Evolutionary conservation across 495 filamentous ascomycete genomes (phyloP).

Genomic region (Daldinia grandis): DNA sequence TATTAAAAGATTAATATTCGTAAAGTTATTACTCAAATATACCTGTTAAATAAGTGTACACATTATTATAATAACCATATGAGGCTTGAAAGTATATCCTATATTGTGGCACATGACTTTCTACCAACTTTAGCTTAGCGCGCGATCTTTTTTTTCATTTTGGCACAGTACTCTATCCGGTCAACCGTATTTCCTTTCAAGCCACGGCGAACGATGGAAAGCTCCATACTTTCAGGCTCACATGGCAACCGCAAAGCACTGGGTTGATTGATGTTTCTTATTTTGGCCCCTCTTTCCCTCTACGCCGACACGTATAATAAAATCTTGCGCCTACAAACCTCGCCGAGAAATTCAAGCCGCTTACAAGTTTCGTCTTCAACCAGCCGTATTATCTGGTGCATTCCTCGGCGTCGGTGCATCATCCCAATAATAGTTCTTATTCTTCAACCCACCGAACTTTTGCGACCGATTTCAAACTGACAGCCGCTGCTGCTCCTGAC

Average conservation of each 20-base stretch:
- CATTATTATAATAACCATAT: too few relatives aligned
- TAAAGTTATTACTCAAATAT: too few relatives aligned
- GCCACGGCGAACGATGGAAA: conserved; percentile 23
- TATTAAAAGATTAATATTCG: too few relatives aligned
- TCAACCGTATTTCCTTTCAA: conserved; percentile 6
- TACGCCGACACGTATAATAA: conserved; percentile 31
- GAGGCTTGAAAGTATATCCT: too few relatives aligned
- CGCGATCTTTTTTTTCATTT: too few relatives aligned
- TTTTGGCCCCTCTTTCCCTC: conserved; percentile 41
- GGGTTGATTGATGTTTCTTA: conserved; percentile 27
- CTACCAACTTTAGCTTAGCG: too few relatives aligned
- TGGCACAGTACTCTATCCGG: too few relatives aligned
- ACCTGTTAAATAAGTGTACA: too few relatives aligned
- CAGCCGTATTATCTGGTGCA: conserved; percentile 7
- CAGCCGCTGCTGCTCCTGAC: conserved; percentile 26
- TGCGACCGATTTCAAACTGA: conserved; percentile 27
- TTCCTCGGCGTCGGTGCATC: conserved; percentile 15
- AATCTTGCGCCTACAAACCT: conserved; percentile 19
- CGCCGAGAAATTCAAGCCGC: background rate
- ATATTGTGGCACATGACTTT: too few relatives aligned
- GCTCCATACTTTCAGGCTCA: conserved; percentile 42
- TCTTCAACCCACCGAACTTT: conserved; percentile 13
- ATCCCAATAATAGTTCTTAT: conserved; percentile 11
- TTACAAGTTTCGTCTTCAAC: background rate
- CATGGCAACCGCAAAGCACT: conserved; percentile 41